Percentiles rank a stretch among this genome's conserved stretches.
phyloP scores from a whole-genome alignment of 2,329 filamentous ascomycete species.

The Fusarium stilboides region DNA sequence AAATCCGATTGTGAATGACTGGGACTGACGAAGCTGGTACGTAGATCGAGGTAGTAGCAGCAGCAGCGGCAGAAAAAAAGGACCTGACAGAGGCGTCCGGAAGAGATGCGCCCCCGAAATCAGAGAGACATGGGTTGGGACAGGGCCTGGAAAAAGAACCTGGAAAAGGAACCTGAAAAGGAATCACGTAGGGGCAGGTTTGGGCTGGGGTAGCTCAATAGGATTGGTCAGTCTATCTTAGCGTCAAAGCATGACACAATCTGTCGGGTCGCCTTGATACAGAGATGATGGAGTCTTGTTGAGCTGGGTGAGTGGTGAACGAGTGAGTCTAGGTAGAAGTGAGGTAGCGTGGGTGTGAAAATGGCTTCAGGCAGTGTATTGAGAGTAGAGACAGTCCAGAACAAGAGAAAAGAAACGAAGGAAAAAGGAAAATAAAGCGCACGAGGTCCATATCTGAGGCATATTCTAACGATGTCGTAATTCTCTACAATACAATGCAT shows the following conservation, averaged over 20 bases:
- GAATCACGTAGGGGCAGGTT: constrained; percentile 49
- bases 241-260: constrained; percentile 54
- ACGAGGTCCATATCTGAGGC: not conserved
- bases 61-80: not conserved
- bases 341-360: constrained; percentile 30
- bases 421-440: constrained; percentile 14
- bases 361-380: not conserved
- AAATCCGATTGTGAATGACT: constrained; percentile 16
- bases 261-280: constrained; percentile 52
- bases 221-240: constrained; percentile 48
- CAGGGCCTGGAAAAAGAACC: constrained; percentile 31
- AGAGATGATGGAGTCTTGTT: constrained; percentile 29
- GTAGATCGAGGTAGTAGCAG: constrained; percentile 21
- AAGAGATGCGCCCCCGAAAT: constrained; percentile 39
- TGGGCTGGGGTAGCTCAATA: constrained; percentile 49
- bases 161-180: constrained; percentile 44
- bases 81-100: constrained; percentile 13
- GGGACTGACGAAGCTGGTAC: constrained; percentile 19
- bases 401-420: not conserved
- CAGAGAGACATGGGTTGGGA: constrained; percentile 39
- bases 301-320: constrained; percentile 5
- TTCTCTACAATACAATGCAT: constrained; percentile 18
- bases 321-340: constrained; percentile 5
- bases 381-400: not conserved
- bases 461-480: constrained; percentile 11